These are phyloP conservation scores for Apostasia shenzhenica DNA, from an alignment of 106 monocot genomes.

Conservation along the genomic window DNA sequence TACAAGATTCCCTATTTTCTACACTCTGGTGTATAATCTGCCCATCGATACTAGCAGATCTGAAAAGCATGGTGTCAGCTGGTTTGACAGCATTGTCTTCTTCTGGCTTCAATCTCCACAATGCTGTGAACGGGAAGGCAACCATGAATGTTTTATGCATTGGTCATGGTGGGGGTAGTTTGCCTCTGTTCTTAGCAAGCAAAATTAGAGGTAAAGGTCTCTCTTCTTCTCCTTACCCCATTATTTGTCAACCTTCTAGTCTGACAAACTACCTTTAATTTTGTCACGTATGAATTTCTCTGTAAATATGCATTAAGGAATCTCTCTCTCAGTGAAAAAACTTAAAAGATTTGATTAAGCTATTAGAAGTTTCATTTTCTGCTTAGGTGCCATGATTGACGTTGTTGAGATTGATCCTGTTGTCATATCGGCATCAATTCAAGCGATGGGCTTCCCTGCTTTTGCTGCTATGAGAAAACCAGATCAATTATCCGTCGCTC, in stretches of 20 bases:
- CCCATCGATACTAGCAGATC: slow-evolving; percentile 40
- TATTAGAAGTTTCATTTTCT: background rate
- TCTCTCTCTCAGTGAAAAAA: no score
- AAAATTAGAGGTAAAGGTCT: slow-evolving; percentile 61
- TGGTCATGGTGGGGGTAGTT: slow-evolving; percentile 88
- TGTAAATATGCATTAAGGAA: background rate
- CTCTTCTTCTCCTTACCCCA: background rate
- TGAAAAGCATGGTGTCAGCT: slow-evolving; percentile 85
- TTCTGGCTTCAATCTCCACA: slow-evolving; percentile 49
- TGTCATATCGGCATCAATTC: slow-evolving; percentile 68
- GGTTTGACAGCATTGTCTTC: slow-evolving; percentile 74
- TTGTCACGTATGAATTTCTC: background rate
- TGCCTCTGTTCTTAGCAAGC: slow-evolving; percentile 84
- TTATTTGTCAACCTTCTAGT: background rate
- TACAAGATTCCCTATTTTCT: no score
- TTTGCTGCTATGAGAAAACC: slow-evolving; percentile 24
- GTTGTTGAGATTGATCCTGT: slow-evolving; percentile 92
- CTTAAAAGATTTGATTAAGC: no score
- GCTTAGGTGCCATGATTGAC: slow-evolving; percentile 72
- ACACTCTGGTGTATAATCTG: background rate
- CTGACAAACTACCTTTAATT: background rate
- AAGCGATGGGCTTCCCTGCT: slow-evolving; percentile 92
- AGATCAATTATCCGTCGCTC: background rate
- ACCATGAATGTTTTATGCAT: slow-evolving; percentile 73
- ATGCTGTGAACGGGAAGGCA: slow-evolving; percentile 48